These are phyloP conservation scores for Aureobasidium sp. DNA, from an alignment of 2,329 filamentous ascomycete species.

Conservation along the genomic window DNA sequence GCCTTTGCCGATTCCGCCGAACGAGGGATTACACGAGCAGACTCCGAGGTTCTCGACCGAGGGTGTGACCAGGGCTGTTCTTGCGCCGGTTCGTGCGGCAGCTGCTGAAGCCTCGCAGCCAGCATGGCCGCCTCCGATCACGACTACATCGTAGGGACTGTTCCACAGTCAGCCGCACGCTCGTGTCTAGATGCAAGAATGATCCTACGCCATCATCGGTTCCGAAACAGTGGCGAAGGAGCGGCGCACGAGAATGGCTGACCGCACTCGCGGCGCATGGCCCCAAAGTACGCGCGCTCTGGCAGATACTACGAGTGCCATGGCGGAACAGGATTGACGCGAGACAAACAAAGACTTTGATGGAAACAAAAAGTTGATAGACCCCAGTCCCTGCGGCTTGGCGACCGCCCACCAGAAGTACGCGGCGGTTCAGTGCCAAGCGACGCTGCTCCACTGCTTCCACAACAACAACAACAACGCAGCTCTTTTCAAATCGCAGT, in stretches of 20 bases:
- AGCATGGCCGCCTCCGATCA: constrained; percentile 93
- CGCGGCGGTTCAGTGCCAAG: too few species aligned
- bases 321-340: not conserved
- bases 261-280: constrained; percentile 42
- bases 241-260: constrained; percentile 30
- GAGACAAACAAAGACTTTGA: not conserved
- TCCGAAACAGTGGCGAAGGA: constrained; percentile 41
- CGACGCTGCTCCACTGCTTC: too few species aligned
- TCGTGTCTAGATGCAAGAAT: not conserved
- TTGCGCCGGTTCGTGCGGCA: constrained; percentile 79
- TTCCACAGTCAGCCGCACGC: constrained; percentile 15
- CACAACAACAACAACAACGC: too few species aligned
- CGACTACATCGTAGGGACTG: constrained; percentile 81
- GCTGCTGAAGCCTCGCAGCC: constrained; percentile 90
- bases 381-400: not conserved
- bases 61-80: constrained; percentile 84
- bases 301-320: constrained; percentile 25
- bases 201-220: constrained; percentile 22
- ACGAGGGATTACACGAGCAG: constrained; percentile 94
- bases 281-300: constrained; percentile 39
- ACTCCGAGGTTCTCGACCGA: constrained; percentile 83
- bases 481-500: too few species aligned
- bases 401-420: too few species aligned
- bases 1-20: constrained; percentile 97
- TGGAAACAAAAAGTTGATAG: not conserved